phyloP scores from a whole-genome alignment of 495 filamentous ascomycete species.

The Podospora appendiculata region DNA sequence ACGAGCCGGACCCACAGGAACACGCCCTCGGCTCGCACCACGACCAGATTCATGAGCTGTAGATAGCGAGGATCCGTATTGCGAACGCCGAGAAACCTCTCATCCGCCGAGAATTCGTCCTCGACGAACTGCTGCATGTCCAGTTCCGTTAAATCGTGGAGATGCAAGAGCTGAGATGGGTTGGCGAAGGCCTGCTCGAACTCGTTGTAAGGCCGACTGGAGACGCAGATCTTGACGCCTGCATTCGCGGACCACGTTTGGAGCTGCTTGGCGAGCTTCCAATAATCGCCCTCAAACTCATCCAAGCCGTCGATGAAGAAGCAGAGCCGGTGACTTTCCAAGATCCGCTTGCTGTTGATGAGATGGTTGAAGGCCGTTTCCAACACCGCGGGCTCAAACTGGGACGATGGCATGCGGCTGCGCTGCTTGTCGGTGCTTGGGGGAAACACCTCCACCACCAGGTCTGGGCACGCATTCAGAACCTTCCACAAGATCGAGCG shows the following conservation, averaged over 20 bases:
- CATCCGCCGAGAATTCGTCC: background rate
- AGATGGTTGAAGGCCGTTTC: too few relatives aligned
- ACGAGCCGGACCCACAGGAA: constrained; percentile 7
- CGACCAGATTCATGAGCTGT: background rate
- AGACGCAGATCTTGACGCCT: constrained; percentile 1
- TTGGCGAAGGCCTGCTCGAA: background rate
- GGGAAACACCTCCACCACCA: too few relatives aligned
- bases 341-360: too few relatives aligned
- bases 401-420: too few relatives aligned
- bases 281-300: constrained; percentile 3
- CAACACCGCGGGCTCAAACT: too few relatives aligned
- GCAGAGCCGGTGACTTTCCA: background rate
- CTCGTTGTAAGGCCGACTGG: constrained; percentile 3
- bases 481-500: too few relatives aligned
- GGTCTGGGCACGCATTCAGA: too few relatives aligned
- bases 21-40: background rate
- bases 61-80: background rate
- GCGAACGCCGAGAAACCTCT: background rate
- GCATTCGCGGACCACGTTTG: background rate
- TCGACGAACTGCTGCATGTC: background rate
- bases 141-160: constrained; percentile 1
- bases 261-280: background rate
- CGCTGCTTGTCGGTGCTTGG: too few relatives aligned
- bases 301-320: constrained; percentile 8
- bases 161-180: background rate